Percentiles rank a stretch among this genome's conserved stretches.
These are phyloP conservation scores for Lactarius psammicola DNA, from an alignment of 768 basidiomycete genomes.

Conservation along the genomic window DNA sequence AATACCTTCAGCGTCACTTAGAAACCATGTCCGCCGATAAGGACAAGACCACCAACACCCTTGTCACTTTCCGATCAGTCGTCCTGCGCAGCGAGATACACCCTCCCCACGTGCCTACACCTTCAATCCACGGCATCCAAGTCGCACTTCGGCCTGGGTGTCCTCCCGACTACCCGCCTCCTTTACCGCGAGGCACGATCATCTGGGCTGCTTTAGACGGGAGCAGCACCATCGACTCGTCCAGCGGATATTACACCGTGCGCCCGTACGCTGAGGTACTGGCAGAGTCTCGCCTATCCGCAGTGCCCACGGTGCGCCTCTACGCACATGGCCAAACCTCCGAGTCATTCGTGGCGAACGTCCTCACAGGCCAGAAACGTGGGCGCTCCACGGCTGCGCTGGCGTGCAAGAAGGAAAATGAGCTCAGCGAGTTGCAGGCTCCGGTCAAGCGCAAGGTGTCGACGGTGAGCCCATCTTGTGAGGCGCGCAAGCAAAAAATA, in stretches of 20 bases:
- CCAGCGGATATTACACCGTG: background rate
- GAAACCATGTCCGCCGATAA: background rate
- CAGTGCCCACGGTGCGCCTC: background rate
- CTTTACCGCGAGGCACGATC: background rate
- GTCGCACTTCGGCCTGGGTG: background rate
- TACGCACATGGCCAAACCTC: conserved; percentile 1
- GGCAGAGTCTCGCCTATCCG: background rate
- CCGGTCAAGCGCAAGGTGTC: background rate
- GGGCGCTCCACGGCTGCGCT: background rate
- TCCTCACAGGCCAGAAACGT: background rate
- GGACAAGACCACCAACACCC: background rate
- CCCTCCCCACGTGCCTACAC: background rate
- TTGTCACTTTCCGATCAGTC: background rate
- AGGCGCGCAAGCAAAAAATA: background rate
- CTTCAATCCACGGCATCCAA: background rate
- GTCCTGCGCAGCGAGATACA: background rate
- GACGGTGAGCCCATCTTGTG: background rate
- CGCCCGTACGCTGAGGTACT: background rate
- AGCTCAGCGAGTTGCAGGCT: background rate
- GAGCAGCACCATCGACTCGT: background rate
- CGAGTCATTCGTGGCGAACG: background rate
- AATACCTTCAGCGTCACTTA: background rate
- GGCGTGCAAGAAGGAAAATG: background rate
- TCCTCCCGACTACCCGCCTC: conserved; percentile 1
- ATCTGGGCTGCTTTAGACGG: background rate